Conservation (phyloP, 2,329 filamentous ascomycete species). For the Pseudogymnoascus sp. region DNA sequence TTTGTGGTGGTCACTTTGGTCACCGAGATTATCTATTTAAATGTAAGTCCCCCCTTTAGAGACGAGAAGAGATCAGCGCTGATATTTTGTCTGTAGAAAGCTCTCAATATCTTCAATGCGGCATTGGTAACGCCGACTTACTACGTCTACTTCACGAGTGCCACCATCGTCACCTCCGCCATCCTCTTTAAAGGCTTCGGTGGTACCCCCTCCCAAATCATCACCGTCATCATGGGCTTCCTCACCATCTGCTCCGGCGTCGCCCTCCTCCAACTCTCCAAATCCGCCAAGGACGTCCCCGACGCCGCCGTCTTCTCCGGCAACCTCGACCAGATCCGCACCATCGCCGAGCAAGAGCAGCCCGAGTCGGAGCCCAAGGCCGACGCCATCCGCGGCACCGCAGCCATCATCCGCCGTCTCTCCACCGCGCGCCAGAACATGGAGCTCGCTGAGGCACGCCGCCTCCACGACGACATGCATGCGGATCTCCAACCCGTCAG, state of each 20-base stretch:
- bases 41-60: conserved; percentile 54
- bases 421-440: conserved; percentile 68
- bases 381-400: conserved; percentile 86
- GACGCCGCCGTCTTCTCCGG: conserved; percentile 87
- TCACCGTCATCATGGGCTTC: conserved; percentile 89
- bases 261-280: conserved; percentile 88
- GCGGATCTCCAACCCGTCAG: conserved; percentile 66
- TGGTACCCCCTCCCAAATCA: conserved; percentile 69
- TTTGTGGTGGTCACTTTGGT: conserved; percentile 85
- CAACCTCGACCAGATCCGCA: conserved; percentile 89
- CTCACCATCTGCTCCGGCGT: conserved; percentile 89
- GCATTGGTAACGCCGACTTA: conserved; percentile 96
- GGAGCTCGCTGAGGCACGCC: conserved; percentile 70
- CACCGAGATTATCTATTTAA: conserved; percentile 91
- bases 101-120: conserved; percentile 91
- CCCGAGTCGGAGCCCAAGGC: conserved; percentile 95
- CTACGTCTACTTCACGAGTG: conserved; percentile 96
- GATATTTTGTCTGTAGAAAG: conserved; percentile 62
- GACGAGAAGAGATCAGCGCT: neutral
- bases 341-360: conserved; percentile 89
- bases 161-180: conserved; percentile 88
- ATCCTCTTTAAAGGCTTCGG: conserved; percentile 93
- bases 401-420: conserved; percentile 76
- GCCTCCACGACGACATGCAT: conserved; percentile 70
- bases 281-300: conserved; percentile 94